These are phyloP conservation scores for Rubroshorea leprosula DNA, from an alignment of 345 rosid genomes.

Conservation along the genomic window DNA sequence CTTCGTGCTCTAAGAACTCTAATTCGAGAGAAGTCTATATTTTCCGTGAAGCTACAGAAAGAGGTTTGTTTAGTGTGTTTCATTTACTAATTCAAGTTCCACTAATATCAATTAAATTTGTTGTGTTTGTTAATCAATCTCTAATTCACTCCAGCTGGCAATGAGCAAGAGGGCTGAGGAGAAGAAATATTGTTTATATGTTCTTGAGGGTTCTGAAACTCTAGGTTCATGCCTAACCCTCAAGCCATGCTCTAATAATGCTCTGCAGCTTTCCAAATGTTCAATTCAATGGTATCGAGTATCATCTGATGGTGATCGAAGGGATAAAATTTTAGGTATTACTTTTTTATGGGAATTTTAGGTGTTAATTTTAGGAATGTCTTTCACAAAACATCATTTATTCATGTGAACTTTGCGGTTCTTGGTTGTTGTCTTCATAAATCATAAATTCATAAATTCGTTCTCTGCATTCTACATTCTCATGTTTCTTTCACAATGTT, in stretches of 20 bases:
- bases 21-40: slow-evolving; percentile 70
- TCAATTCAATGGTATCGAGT: slow-evolving; percentile 86
- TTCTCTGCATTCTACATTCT: background rate
- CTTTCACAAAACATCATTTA: background rate
- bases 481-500: background rate
- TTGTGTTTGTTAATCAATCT: background rate
- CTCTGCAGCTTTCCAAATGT: slow-evolving; percentile 58
- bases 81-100: background rate
- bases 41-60: slow-evolving; percentile 67
- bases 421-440: slow-evolving; percentile 9
- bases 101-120: too few species aligned
- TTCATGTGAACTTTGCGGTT: background rate
- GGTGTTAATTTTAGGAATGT: slow-evolving; percentile 2
- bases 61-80: slow-evolving; percentile 40
- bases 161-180: slow-evolving; percentile 70
- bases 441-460: background rate
- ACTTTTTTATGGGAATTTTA: too few species aligned
- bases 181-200: slow-evolving; percentile 49
- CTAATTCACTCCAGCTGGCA: slow-evolving; percentile 48
- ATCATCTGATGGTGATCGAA: slow-evolving; percentile 60
- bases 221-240: slow-evolving; percentile 68
- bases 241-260: slow-evolving; percentile 45
- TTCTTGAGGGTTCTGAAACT: slow-evolving; percentile 64
- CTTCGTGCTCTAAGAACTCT: slow-evolving; percentile 66
- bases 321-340: slow-evolving; percentile 76